A percentile compares a stretch with the other conserved stretches of the same genome.
These are phyloP conservation scores for Bondarzewia mesenterica DNA, from an alignment of 1,284 basidiomycete species.

Conservation along the genomic window DNA sequence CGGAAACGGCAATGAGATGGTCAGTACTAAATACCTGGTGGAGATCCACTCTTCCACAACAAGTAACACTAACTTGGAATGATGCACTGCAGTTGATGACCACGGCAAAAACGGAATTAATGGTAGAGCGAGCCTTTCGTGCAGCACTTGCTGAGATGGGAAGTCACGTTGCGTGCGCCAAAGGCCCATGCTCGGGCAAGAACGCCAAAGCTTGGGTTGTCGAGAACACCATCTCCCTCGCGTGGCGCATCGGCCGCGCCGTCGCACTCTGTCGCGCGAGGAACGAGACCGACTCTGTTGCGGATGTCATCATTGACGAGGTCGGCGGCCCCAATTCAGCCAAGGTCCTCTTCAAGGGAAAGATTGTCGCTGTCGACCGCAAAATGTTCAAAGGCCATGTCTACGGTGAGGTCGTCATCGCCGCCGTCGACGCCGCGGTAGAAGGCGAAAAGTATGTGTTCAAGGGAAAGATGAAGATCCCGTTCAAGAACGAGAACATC, in stretches of 20 bases:
- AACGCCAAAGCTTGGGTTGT: background rate
- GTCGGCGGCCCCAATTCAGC: background rate
- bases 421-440: background rate
- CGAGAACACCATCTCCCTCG: background rate
- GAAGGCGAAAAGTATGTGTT: background rate
- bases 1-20: background rate
- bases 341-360: background rate
- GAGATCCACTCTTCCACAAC: too few relatives aligned
- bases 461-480: background rate
- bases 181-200: background rate
- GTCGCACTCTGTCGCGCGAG: background rate
- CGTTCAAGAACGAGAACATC: background rate
- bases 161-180: background rate
- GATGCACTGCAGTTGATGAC: background rate
- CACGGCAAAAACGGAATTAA: background rate
- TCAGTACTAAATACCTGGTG: too few relatives aligned
- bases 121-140: background rate
- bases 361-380: background rate
- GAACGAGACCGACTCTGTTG: background rate
- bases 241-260: background rate
- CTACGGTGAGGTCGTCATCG: background rate
- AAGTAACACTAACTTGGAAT: too few relatives aligned
- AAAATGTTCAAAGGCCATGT: background rate
- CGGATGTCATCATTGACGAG: background rate
- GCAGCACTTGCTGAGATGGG: background rate